Evolutionary conservation across 352 stramenopile genomes (phyloP).

Genomic region (Globisporangium paroecandrum): DNA sequence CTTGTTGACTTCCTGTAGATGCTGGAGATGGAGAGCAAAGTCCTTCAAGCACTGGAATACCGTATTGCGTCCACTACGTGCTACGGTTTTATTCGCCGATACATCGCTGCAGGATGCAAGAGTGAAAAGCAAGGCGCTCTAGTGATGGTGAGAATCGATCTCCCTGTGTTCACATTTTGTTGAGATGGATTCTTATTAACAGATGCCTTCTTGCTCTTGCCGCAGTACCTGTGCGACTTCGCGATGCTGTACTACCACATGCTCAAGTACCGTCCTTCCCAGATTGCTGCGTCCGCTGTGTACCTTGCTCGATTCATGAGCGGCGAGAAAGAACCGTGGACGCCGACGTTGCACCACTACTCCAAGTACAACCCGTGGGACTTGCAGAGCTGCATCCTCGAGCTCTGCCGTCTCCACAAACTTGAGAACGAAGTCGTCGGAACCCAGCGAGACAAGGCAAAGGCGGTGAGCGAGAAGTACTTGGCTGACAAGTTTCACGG

Average conservation of each 20-base stretch:
- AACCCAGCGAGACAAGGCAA: constrained; percentile 71
- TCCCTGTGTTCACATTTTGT: not conserved
- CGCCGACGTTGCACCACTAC: constrained; percentile 77
- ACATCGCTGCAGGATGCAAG: constrained; percentile 48
- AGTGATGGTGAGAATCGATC: constrained; percentile 37
- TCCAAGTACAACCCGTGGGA: constrained; percentile 73
- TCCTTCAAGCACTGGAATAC: constrained; percentile 74
- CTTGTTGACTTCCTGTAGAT: constrained; percentile 32
- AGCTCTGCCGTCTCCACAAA: constrained; percentile 59
- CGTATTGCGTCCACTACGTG: constrained; percentile 73
- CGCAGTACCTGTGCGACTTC: constrained; percentile 75
- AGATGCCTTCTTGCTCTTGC: constrained; percentile 8
- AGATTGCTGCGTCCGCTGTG: constrained; percentile 66
- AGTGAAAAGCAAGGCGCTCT: constrained; percentile 56
- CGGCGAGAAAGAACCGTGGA: constrained; percentile 59
- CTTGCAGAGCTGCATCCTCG: constrained; percentile 58
- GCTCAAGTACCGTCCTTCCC: constrained; percentile 68
- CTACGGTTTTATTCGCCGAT: constrained; percentile 70
- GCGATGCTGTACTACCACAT: constrained; percentile 67
- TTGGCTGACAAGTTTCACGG: constrained; percentile 59
- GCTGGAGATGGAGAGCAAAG: constrained; percentile 79
- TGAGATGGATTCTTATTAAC: not conserved
- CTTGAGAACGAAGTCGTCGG: constrained; percentile 57
- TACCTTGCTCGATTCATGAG: constrained; percentile 75
- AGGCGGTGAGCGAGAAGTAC: constrained; percentile 84